Base-by-base conservation (phyloP, 2,329 filamentous ascomycete species). In the Fusarium sp. region DNA sequence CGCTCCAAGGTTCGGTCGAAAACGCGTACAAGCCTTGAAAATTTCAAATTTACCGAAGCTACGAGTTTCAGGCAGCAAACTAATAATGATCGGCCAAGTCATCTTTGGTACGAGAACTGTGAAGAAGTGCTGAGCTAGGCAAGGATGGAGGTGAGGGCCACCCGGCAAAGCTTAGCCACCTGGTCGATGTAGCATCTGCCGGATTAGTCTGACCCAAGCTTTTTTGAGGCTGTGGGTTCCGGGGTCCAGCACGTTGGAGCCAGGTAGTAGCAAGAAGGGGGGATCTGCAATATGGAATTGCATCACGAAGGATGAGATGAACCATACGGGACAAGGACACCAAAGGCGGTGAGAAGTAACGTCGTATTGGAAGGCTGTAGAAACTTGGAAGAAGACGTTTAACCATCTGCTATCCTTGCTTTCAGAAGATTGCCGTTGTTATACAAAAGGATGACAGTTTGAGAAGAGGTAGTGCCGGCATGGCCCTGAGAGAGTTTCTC, bases 1-100 rank as follows among this genome's bases (percentile, higher is more conserved):
- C 36, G 8, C 56, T 42, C 39, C 41, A 41, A 41, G 17, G 26
- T 35, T 20, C 26, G 9, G 6, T 38, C 12, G 22, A 53, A 22
- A 58, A 59, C 51, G 18, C 51, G 66, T 42, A 65, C 6, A n/a
- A 66, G 41, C 30, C 41, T 20, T 26, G 45, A 12, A 66, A 57
- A 44, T 15, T 44, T 36, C 26, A 22, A 70, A 30, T 66, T 47
- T 24, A 57, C 59, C 60, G 47, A 70, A 6, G 35, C 41, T 26
- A 61, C 22, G 63, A 47, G 65, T 68, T 68, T 61, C 65, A 70
- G 53, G 26, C 8, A 11, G 26, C 24, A 32, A 28, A 54, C 59
- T 66, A 59, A 70, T 53, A 39, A 22, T 22, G 60, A 66, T 58
- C 66, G 66, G 20, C 66, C 12, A 53, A 30, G 28, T 28, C 18